phyloP scores from a whole-genome alignment of 2,329 filamentous ascomycete genomes.

The Penicillium sp. region DNA sequence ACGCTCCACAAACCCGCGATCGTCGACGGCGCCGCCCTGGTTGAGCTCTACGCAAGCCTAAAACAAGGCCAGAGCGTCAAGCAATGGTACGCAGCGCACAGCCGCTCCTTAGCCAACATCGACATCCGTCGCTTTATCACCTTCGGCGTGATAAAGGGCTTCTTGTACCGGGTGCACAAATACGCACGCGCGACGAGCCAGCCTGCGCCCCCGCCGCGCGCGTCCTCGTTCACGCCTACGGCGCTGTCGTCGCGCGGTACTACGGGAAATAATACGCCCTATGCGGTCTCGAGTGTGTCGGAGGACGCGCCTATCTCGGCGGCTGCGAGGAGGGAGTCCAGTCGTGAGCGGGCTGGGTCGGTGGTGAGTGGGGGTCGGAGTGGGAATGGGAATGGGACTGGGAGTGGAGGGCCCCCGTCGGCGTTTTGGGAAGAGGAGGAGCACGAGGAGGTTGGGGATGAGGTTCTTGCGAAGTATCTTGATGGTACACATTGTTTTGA shows the following conservation, averaged over 20 bases:
- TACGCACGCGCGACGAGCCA: slow-evolving; percentile 56
- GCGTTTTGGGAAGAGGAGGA: slow-evolving; percentile 26
- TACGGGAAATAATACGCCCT: slow-evolving; percentile 28
- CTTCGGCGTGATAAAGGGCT: slow-evolving; percentile 91
- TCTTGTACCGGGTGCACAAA: slow-evolving; percentile 85
- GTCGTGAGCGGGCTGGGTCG: slow-evolving; percentile 20
- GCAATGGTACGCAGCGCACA: slow-evolving; percentile 74
- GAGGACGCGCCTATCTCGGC: slow-evolving; percentile 15
- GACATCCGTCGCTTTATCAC: slow-evolving; percentile 88
- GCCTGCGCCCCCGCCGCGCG: slow-evolving; percentile 22
- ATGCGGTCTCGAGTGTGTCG: slow-evolving; percentile 18
- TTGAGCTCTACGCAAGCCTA: slow-evolving; percentile 78
- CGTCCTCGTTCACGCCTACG: slow-evolving; percentile 18
- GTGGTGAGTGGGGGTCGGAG: slow-evolving; percentile 23
- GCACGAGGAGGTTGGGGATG: slow-evolving; percentile 27
- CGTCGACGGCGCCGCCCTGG: slow-evolving; percentile 47
- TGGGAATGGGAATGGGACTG: slow-evolving; percentile 8
- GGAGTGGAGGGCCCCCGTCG: slow-evolving; percentile 7
- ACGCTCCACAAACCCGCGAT: slow-evolving; percentile 12
- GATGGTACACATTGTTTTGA: slow-evolving; percentile 45
- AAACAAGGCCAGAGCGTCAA: slow-evolving; percentile 73
- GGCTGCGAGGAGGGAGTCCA: slow-evolving; percentile 10
- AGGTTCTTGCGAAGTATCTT: slow-evolving; percentile 34
- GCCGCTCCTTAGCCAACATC: slow-evolving; percentile 62
- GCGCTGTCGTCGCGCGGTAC: slow-evolving; percentile 25